phyloP scores from a whole-genome alignment of 768 basidiomycete species.

The Cystofilobasidium bisporidii region DNA sequence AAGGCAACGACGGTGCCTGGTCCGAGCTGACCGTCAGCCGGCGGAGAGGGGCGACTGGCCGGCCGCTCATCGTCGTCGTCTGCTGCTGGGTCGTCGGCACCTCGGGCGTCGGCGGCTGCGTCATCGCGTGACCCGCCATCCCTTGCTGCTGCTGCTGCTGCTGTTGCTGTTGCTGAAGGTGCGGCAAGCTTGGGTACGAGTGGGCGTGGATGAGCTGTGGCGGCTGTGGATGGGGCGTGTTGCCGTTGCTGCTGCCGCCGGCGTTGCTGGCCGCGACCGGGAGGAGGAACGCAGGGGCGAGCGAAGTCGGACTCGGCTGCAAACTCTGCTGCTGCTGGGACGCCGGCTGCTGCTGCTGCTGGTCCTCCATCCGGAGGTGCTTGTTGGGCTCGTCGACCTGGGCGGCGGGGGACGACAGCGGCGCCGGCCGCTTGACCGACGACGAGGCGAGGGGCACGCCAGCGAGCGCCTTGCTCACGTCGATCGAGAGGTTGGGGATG shows the following conservation, averaged over 20 bases:
- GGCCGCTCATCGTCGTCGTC: slow-evolving; percentile 35
- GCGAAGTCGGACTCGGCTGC: background rate
- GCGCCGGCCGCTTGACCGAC: slow-evolving; percentile 7
- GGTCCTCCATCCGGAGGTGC: slow-evolving; percentile 11
- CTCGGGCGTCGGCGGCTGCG: slow-evolving; percentile 9
- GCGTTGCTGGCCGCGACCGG: background rate
- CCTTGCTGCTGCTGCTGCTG: slow-evolving; percentile 6
- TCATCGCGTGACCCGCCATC: background rate
- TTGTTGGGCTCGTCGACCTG: slow-evolving; percentile 6
- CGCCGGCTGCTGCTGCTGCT: background rate
- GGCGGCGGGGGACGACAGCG: slow-evolving; percentile 2
- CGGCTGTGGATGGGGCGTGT: slow-evolving; percentile 23
- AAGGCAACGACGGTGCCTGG: background rate
- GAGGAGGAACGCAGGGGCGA: no score
- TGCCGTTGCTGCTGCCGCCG: background rate
- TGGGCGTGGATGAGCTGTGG: slow-evolving; percentile 39
- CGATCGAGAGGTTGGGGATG: slow-evolving; percentile 8
- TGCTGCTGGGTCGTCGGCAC: slow-evolving; percentile 31
- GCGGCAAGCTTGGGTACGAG: slow-evolving; percentile 39
- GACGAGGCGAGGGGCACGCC: slow-evolving; percentile 2
- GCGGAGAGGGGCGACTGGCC: slow-evolving; percentile 35
- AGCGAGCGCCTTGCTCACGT: slow-evolving; percentile 1
- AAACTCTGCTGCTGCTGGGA: background rate
- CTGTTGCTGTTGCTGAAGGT: slow-evolving; percentile 33
- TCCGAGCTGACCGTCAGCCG: slow-evolving; percentile 28